Conservation (phyloP, 805 yeast genomes). For the Starmerella stigmatis region DNA sequence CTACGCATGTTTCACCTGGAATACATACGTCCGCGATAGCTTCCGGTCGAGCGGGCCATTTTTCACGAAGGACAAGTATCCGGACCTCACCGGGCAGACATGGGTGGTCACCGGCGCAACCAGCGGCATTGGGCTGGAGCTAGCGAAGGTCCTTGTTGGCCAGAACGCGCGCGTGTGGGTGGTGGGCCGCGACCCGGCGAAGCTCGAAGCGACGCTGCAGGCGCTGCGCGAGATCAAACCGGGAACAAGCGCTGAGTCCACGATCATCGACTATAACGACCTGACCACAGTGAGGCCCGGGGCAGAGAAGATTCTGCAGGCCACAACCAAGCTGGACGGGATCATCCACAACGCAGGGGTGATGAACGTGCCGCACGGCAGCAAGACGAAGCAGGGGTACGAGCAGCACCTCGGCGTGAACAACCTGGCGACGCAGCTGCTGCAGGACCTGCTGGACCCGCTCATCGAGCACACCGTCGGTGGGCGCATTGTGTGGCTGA, state of each 20-base stretch:
- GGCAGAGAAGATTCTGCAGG: slow-evolving; percentile 12
- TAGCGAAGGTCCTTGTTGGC: slow-evolving; percentile 10
- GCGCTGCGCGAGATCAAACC: slow-evolving; percentile 26
- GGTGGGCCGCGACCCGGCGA: slow-evolving; percentile 32
- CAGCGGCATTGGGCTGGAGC: slow-evolving; percentile 22
- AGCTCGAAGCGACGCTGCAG: slow-evolving; percentile 29
- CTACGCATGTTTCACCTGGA: background rate
- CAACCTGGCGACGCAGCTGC: slow-evolving; percentile 37
- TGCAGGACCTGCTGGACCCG: slow-evolving; percentile 33
- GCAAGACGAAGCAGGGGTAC: slow-evolving; percentile 36
- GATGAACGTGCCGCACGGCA: slow-evolving; percentile 30
- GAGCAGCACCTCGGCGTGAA: slow-evolving; percentile 42
- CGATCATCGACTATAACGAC: slow-evolving; percentile 24
- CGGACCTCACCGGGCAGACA: slow-evolving; percentile 31
- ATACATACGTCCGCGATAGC: background rate
- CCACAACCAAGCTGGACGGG: slow-evolving; percentile 20
- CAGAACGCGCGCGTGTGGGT: slow-evolving; percentile 32
- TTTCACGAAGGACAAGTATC: slow-evolving; percentile 18
- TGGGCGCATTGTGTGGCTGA: slow-evolving; percentile 39
- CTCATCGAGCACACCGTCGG: slow-evolving; percentile 32
- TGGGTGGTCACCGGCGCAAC: slow-evolving; percentile 27
- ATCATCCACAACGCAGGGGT: slow-evolving; percentile 27
- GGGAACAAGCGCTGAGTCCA: slow-evolving; percentile 19
- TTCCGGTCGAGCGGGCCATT: slow-evolving; percentile 4
- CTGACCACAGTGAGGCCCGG: slow-evolving; percentile 24